Evolutionary conservation across 2,329 filamentous ascomycete species (phyloP).

Genomic region (Aspergillus sp.): DNA sequence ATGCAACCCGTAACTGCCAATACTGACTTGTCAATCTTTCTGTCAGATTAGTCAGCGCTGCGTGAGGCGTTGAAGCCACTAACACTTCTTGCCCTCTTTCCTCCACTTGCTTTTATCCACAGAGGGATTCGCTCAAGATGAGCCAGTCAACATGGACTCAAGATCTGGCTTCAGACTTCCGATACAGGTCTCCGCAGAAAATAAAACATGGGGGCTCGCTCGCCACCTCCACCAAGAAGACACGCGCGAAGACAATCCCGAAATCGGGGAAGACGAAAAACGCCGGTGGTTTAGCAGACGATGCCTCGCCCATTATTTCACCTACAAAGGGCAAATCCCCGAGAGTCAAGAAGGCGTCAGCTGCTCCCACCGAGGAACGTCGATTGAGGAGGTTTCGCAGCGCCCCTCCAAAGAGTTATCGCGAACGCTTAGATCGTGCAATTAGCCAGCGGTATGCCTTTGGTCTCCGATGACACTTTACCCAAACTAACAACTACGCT

Average conservation of each 20-base stretch:
- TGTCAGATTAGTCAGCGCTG: background rate
- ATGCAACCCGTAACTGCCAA: background rate
- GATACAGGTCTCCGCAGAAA: conserved; percentile 8
- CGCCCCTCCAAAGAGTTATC: conserved; percentile 47
- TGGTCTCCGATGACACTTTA: background rate
- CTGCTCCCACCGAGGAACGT: conserved; percentile 32
- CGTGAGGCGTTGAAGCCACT: background rate
- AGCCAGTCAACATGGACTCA: no score
- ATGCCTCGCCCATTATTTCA: conserved; percentile 1
- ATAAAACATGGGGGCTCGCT: conserved; percentile 13
- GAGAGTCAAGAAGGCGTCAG: conserved; percentile 15
- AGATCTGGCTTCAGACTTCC: no score
- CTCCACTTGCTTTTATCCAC: background rate
- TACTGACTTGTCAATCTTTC: background rate
- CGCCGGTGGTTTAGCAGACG: conserved; percentile 19
- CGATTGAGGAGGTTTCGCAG: conserved; percentile 42
- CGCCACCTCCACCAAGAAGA: conserved; percentile 3
- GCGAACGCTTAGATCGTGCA: conserved; percentile 50
- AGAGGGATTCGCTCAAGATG: background rate
- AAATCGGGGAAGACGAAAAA: background rate
- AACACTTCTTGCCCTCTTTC: background rate
- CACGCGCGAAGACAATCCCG: conserved; percentile 4
- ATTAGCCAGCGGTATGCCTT: conserved; percentile 44
- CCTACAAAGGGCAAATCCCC: conserved; percentile 15
- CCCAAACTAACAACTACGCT: background rate